A percentile compares a stretch with the other conserved stretches of the same genome.
Conservation (phyloP, 163 green algal genomes). For the Chlorella variabilis region DNA sequence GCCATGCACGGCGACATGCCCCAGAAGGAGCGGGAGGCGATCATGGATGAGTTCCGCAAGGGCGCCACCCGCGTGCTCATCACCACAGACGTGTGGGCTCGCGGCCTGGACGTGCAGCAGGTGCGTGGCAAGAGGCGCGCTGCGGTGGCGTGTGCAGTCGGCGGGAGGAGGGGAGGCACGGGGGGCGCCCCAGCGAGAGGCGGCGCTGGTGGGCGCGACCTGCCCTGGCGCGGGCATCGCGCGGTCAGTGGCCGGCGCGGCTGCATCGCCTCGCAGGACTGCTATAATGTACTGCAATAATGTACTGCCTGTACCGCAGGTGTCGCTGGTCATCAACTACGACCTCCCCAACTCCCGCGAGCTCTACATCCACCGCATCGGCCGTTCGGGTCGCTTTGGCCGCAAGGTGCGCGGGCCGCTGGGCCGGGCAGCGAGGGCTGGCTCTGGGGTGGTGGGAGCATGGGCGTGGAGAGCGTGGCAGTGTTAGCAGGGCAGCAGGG, state of each 20-base stretch:
- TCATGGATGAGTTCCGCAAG: conserved; percentile 97
- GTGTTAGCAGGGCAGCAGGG: no score
- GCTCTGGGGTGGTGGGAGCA: no score
- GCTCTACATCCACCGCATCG: conserved; percentile 98
- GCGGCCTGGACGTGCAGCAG: conserved; percentile 98
- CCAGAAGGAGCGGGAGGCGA: conserved; percentile 96
- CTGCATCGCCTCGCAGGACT: no score
- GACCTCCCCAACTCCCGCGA: conserved; percentile 98
- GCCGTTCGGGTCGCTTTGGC: conserved; percentile 92
- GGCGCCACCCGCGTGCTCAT: conserved; percentile 94
- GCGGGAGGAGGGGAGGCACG: neutral
- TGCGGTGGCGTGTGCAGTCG: neutral
- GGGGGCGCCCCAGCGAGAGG: no score
- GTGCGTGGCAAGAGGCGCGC: no score
- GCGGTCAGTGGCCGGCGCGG: no score
- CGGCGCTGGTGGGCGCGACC: no score
- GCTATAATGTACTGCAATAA: no score
- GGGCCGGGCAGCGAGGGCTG: neutral
- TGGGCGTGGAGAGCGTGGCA: no score
- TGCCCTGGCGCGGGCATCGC: no score
- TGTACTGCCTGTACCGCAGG: conserved; percentile 55
- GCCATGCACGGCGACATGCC: conserved; percentile 99
- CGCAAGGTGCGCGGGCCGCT: conserved; percentile 78
- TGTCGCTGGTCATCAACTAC: conserved; percentile 99
- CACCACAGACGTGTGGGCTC: conserved; percentile 98